Percentiles rank a stretch among this genome's conserved stretches.
Conservation (phyloP, 1,139 yeast species). For the Sugiyamaella grinbergsii region DNA sequence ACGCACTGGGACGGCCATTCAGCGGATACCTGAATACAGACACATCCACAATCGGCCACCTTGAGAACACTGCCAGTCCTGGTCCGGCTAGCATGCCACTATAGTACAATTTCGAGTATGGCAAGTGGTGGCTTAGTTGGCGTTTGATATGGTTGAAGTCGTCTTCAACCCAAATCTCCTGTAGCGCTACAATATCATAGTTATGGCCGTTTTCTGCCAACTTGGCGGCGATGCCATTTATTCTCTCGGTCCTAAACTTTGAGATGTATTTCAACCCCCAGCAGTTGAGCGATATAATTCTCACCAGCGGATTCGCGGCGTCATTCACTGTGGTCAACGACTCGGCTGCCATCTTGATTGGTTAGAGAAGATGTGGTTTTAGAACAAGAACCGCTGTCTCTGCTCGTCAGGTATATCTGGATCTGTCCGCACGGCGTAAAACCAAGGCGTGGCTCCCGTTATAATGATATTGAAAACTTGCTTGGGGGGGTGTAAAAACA, state of each 20-base stretch:
- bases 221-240: conserved; percentile 71
- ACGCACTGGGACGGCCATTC: conserved; percentile 93
- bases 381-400: too few relatives aligned
- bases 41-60: conserved; percentile 78
- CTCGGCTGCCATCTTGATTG: neutral
- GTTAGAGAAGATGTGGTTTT: neutral
- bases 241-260: conserved; percentile 61
- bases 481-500: too few relatives aligned
- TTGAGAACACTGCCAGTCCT: conserved; percentile 82
- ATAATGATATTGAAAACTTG: too few relatives aligned
- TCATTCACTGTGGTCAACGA: neutral
- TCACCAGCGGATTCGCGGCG: conserved; percentile 6
- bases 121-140: conserved; percentile 53
- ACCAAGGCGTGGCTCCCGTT: too few relatives aligned
- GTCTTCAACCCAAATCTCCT: conserved; percentile 87
- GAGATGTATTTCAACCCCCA: conserved; percentile 80
- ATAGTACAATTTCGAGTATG: conserved; percentile 68
- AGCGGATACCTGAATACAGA: conserved; percentile 83
- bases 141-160: conserved; percentile 71
- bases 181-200: conserved; percentile 85
- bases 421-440: too few relatives aligned
- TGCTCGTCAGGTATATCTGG: too few relatives aligned
- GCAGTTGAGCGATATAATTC: conserved; percentile 30
- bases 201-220: conserved; percentile 52
- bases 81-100: conserved; percentile 93